phyloP scores from a whole-genome alignment of 805 yeast species.

The Jamesozyma jinghongensis region DNA sequence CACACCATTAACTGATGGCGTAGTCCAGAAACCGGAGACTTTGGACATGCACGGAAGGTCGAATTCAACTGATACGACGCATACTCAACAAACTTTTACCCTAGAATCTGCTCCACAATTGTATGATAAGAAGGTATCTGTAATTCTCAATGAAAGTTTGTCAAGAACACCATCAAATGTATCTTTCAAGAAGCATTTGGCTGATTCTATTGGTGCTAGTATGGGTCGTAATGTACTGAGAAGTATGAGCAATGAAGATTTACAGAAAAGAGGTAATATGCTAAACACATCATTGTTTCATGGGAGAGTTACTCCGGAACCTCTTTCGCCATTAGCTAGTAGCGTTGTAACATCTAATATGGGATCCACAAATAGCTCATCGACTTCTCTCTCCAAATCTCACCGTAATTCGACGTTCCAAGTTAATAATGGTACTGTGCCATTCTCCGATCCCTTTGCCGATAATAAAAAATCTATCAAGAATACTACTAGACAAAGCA shows the following conservation, averaged over 20 bases:
- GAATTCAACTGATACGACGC: slow-evolving; percentile 55
- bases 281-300: not conserved
- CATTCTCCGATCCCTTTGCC: not conserved
- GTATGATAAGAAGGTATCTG: slow-evolving; percentile 70
- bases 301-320: not conserved
- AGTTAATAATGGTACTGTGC: too few relatives aligned
- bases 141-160: slow-evolving; percentile 62
- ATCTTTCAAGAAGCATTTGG: slow-evolving; percentile 67
- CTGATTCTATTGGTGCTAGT: slow-evolving; percentile 47
- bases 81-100: slow-evolving; percentile 38
- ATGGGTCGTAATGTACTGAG: slow-evolving; percentile 9
- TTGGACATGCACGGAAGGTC: slow-evolving; percentile 30
- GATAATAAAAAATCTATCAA: slow-evolving; percentile 1
- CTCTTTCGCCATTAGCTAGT: not conserved
- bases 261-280: not conserved
- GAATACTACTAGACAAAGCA: slow-evolving; percentile 4
- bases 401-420: too few relatives aligned
- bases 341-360: too few relatives aligned
- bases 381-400: too few relatives aligned
- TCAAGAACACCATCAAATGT: slow-evolving; percentile 67
- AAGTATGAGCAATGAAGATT: not conserved
- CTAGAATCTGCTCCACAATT: slow-evolving; percentile 67
- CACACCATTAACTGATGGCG: slow-evolving; percentile 11
- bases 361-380: too few relatives aligned
- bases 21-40: slow-evolving; percentile 6